Evolutionary conservation across 805 yeast species (phyloP), one percentile per base, ranked within the genome.

Genomic region (Komagataella pastoris): DNA sequence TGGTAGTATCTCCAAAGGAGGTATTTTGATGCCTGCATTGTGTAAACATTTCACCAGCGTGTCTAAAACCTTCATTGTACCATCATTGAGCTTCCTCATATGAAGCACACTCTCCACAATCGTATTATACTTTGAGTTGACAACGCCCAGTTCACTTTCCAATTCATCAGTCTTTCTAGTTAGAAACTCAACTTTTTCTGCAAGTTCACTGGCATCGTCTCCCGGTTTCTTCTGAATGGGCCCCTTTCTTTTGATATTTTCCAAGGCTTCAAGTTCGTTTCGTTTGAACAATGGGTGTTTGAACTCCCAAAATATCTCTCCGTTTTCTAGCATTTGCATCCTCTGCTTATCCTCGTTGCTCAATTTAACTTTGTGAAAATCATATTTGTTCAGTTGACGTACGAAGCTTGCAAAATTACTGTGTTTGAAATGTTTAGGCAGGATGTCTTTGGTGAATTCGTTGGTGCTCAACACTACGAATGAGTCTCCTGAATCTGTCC

Each of bases 381-480:
- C 99, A 63, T 93, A 93, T 67, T 93, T 93, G 74, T 93, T 93
- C 60, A 93, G 73, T 65, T 93, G 99, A 48, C 99, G 78, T 18
- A 91, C 98, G 70, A 91, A 91, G 58, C 90, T 80, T 44, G 98
- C 91, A 69, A 91, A 93, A 69, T 93, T 93, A 53, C 88, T 80
- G 67, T 93, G 99, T 61, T 90, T 91, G 72, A 93, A 93, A 67
- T 91, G 96, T 50, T 82, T 79, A 14, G 98, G 98, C 49, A 93
- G 75, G 12, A 93, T 85, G 50, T 83, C 85, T 56, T 84, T 85
- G 43, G 97, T 88, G 67, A 90, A 90, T 58, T 85, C 95, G 62
- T 85, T 88, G 12, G 96, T 88, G 67, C 93, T 95, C 40, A 86
- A 63, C 43, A 93, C 96, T 47, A 91, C 86, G 65, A 93, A 93